Base-by-base conservation (phyloP, 2,329 filamentous ascomycete genomes). In the Cryphonectria parasitica region DNA sequence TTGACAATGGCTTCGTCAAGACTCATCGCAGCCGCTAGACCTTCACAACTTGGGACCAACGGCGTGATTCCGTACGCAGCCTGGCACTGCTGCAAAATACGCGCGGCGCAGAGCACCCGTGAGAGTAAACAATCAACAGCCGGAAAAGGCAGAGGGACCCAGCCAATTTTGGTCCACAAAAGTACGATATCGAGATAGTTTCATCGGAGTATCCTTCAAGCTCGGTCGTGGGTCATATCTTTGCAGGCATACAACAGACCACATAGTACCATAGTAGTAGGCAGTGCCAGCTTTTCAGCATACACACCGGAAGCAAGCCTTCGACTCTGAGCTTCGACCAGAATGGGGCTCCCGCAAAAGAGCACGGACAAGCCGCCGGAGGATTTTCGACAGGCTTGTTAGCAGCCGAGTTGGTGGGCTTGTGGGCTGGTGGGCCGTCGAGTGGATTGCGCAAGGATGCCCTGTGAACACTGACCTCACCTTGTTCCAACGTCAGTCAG, bases 401-500 rank as follows among this genome's bases (percentile, higher is more conserved):
- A 31, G 34, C 54, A 45, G 58, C 66, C 60, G 56, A n/a, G n/a
- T n/a, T n/a, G n/a, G n/a, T n/a, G 60, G 66, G 56, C 8, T 52
- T 36, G 17, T 45, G 22, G 67, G 52, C 28, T 63, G 41, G 68
- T 65, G 60, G 68, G 66, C 54, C 56, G 49, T 39, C 28, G 39
- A 41, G 70, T 64, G 62, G 69, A 45, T 25, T 64, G 56, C 62
- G 8, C 69, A 71, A 71, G 69, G 66, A 49, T 67, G 61, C 58
- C 69, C 67, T 60, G 43, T 61, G 54, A 61, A 69, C 67, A 69
- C 60, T 69, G 67, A 67, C 64, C 70, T 69, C 64, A 72, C 68
- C 65, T 72, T 68, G 70, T 72, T 68, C 68, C 39, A 49, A 72
- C 70, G 70, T 72, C 70, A n/a, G 17, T 70, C 68, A n/a, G 15